Base-by-base conservation (phyloP, 345 rosid species). In the Ailanthus altissimus region DNA sequence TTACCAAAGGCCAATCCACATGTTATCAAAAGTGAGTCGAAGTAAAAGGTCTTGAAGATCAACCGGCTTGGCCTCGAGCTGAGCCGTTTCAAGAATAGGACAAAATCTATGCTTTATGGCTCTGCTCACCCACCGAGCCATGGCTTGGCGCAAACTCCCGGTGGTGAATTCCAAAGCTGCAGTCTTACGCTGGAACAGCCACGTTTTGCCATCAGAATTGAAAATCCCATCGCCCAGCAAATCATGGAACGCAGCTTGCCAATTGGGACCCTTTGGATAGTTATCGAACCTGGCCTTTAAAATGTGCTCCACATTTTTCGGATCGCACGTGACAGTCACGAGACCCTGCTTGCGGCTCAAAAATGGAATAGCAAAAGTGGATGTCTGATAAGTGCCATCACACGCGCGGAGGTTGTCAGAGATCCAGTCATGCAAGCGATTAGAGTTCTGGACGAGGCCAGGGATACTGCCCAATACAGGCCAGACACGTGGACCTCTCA, bases 81-180 rank as follows among this genome's bases (percentile, higher is more conserved):
- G 86, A 57, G 94, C 92, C 11, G 83, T 36, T 42, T 90, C 90
- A 0, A 92, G 93, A 57, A 92, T 84, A 0, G 94, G 97, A 21
- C 85, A 85, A 26, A 92, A 86, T 21, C 94, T 84, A 58, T 81
- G 38, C 84, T 87, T 86, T 65, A 90, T 92, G 42, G 93, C 91
- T 68, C 92, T 88, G 83, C 84, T 88, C 25, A 90, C 93, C 94
- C 97, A 90, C 21, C 94, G 85, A 65, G 87, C 89, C 94, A 89
- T 90, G 80, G 94, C 97, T 83, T 90, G 93, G 47, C 94, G 93
- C 23, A 90, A 83, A 43, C 92, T 90, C 84, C 92, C 80, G 42
- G 97, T 90, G 81, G 94, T 90, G 70, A 89, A 90, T 59, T 90
- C 97, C 57, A 92, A 74, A n/a, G 97, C 97, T n/a, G 94, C 94